A percentile compares a stretch with the other conserved stretches of the same genome.
Evolutionary conservation across 495 filamentous ascomycete genomes (phyloP).

Genomic region (Lophiostoma macrostomum): DNA sequence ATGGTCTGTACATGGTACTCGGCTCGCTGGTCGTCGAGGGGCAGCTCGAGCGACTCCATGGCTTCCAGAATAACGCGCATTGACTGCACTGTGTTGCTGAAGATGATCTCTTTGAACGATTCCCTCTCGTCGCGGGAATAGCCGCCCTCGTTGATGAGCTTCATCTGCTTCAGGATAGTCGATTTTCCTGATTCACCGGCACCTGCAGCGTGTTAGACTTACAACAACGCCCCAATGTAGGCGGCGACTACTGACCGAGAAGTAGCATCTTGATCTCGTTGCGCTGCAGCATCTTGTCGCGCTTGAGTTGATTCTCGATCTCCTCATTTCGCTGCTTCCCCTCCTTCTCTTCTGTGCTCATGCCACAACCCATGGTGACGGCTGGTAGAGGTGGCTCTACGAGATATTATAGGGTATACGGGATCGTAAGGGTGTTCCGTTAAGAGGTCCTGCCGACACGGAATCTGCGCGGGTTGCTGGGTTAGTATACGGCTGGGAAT

Average conservation of each 20-base stretch:
- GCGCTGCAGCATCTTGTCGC: conserved; percentile 43
- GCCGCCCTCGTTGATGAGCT: conserved; percentile 90
- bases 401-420: conserved; percentile 16
- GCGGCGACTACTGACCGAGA: conserved; percentile 37
- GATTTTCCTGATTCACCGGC: conserved; percentile 98
- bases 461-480: conserved; percentile 12
- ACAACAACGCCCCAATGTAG: neutral
- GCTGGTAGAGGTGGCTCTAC: conserved; percentile 10
- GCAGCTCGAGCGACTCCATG: conserved; percentile 72
- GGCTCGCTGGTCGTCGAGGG: conserved; percentile 69
- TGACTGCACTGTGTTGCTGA: conserved; percentile 69
- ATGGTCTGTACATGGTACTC: conserved; percentile 70
- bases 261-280: conserved; percentile 49
- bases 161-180: conserved; percentile 98
- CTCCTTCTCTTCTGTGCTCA: conserved; percentile 99
- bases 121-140: conserved; percentile 88
- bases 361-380: conserved; percentile 94
- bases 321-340: conserved; percentile 70
- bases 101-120: conserved; percentile 91
- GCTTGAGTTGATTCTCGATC: conserved; percentile 47
- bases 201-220: conserved; percentile 53
- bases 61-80: conserved; percentile 76
- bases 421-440: conserved; percentile 18
- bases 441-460: conserved; percentile 30
- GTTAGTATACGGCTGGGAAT: conserved; percentile 9